Evolutionary conservation across 2,329 filamentous ascomycete species (phyloP).

Genomic region (Fonsecaea pugnacius): DNA sequence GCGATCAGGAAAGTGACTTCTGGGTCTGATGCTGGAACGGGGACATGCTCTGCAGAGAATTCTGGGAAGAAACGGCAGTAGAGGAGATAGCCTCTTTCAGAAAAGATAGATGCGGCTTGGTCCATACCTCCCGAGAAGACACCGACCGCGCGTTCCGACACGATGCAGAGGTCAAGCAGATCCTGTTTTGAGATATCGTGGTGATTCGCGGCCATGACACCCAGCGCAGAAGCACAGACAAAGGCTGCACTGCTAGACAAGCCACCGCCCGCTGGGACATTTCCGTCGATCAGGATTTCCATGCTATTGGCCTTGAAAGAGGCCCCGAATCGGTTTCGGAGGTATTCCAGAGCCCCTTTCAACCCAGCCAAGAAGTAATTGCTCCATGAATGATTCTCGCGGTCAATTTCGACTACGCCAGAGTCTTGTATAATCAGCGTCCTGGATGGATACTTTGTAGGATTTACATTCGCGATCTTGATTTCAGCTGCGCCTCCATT

Average conservation of each 20-base stretch:
- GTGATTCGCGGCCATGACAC: slow-evolving; percentile 84
- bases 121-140: slow-evolving; percentile 99
- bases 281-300: slow-evolving; percentile 88
- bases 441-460: slow-evolving; percentile 72
- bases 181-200: slow-evolving; percentile 86
- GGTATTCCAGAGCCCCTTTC: slow-evolving; percentile 75
- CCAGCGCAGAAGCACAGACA: slow-evolving; percentile 84
- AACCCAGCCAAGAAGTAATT: slow-evolving; percentile 98
- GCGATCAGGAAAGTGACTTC: slow-evolving; percentile 91
- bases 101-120: slow-evolving; percentile 94
- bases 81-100: slow-evolving; percentile 79
- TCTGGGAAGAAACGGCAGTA: slow-evolving; percentile 86
- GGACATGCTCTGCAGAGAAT: slow-evolving; percentile 75
- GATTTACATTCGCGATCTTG: slow-evolving; percentile 78
- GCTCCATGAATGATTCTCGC: slow-evolving; percentile 86
- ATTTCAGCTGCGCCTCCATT: slow-evolving; percentile 64
- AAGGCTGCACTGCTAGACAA: slow-evolving; percentile 94
- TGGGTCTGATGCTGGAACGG: slow-evolving; percentile 78
- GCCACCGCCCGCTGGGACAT: slow-evolving; percentile 87
- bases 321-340: slow-evolving; percentile 68
- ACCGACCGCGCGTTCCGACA: slow-evolving; percentile 90
- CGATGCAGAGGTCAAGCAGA: slow-evolving; percentile 88
- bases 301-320: slow-evolving; percentile 73
- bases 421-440: slow-evolving; percentile 72
- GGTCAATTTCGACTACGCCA: slow-evolving; percentile 76